Base-by-base conservation (phyloP, 2,329 filamentous ascomycete genomes). In the Pseudogymnoascus sp. region DNA sequence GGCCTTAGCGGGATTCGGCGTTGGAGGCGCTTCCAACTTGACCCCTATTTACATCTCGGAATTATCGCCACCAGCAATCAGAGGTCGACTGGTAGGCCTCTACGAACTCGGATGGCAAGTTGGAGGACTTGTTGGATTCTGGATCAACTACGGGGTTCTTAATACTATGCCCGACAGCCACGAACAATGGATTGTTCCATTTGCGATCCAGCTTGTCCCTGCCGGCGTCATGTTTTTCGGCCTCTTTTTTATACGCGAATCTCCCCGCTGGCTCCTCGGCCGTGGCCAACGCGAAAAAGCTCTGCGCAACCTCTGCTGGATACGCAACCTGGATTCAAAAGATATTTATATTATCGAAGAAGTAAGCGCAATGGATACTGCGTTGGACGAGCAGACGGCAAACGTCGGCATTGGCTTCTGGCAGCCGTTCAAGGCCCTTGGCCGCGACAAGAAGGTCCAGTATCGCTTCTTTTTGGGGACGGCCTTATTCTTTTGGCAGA, bases 401-500 rank as follows among this genome's bases (percentile, higher is more conserved):
- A 80, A 82, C 31, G 82, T 90, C 52, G 88, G 88, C 7, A 74
- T 82, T 13, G 88, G 88, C 2, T 91, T 92, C 79, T 90, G 85
- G 85, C 86, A 87, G 74, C 87, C 87, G 0, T 89, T 90, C 75
- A 72, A 77, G 64, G 76, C 78, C 6, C 78, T 83, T 21, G 77
- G 80, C 62, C 79, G 78, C 67, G 75, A 83, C 66, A 78, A 75
- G 63, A 81, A 81, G 69, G 81, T 89, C 27, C 83, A 83, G 66
- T 90, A 85, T 78, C 83, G 89, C 42, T 86, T 93, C 74, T 82
- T 90, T 72, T 79, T 92, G 9, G 89, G 89, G 55, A 82, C 82
- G 61, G 82, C 89, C 69, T 79, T 93, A 18, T 92, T 92, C 78
- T 77, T 92, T 60, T 91, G 86, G 80, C 89, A 93, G 74, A 93